Conservation (phyloP, 2,329 filamentous ascomycete genomes). For the Cladophialophora carrionii region DNA sequence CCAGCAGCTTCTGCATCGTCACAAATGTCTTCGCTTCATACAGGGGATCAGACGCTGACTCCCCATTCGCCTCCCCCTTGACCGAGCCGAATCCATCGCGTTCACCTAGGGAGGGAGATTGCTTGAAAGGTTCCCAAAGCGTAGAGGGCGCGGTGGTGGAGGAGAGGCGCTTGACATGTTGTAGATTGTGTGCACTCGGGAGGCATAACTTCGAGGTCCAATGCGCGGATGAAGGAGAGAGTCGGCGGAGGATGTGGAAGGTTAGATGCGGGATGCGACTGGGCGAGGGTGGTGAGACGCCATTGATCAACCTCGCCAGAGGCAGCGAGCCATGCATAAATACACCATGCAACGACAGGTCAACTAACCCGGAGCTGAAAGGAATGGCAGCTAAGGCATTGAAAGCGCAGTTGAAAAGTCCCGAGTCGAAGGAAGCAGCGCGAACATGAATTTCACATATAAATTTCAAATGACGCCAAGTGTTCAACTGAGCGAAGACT, state of each 20-base stretch:
- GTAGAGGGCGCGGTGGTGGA: constrained; percentile 3
- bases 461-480: constrained; percentile 23
- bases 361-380: constrained; percentile 14
- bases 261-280: constrained; percentile 36
- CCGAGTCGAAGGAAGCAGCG: background rate
- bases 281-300: constrained; percentile 25
- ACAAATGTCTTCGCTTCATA: constrained; percentile 9
- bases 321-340: constrained; percentile 35
- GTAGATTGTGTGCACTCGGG: constrained; percentile 4
- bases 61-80: background rate
- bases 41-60: constrained; percentile 2
- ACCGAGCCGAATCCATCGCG: constrained; percentile 6
- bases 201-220: constrained; percentile 15
- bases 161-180: constrained; percentile 10
- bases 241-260: constrained; percentile 31
- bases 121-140: constrained; percentile 1
- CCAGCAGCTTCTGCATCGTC: constrained; percentile 38
- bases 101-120: background rate
- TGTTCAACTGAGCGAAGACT: background rate
- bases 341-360: constrained; percentile 17
- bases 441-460: background rate
- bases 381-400: constrained; percentile 21
- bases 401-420: background rate
- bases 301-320: constrained; percentile 34
- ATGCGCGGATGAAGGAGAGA: constrained; percentile 13